Conservation (phyloP, 2,329 filamentous ascomycete species). For the Arthrobotrys musiformis region DNA sequence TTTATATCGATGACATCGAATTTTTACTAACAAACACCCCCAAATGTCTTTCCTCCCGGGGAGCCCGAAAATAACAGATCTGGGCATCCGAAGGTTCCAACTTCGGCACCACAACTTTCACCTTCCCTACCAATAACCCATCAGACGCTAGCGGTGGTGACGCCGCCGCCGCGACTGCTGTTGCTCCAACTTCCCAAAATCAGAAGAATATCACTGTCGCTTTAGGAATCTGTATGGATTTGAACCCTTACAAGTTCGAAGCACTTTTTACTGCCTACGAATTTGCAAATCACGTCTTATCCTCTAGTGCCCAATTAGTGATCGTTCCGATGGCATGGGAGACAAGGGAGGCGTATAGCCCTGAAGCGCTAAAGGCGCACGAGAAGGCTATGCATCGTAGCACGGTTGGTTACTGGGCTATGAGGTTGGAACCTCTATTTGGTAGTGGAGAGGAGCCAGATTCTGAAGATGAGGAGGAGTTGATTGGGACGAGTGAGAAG, state of each 20-base stretch:
- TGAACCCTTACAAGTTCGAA: conserved; percentile 68
- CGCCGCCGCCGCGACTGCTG: too few relatives aligned
- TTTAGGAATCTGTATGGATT: conserved; percentile 65
- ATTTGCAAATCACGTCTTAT: conserved; percentile 70
- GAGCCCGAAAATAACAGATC: too few relatives aligned
- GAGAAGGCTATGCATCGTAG: conserved; percentile 63
- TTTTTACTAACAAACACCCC: background rate
- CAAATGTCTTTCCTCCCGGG: too few relatives aligned
- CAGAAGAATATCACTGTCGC: conserved; percentile 39
- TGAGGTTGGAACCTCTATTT: conserved; percentile 75
- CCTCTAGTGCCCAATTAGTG: conserved; percentile 70
- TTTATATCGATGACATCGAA: background rate
- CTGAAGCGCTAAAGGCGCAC: background rate
- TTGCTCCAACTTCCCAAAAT: conserved; percentile 41
- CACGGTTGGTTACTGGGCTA: conserved; percentile 79
- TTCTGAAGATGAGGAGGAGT: background rate
- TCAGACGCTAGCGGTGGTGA: too few relatives aligned
- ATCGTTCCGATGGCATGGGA: conserved; percentile 83
- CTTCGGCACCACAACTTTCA: conserved; percentile 62
- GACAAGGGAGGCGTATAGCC: conserved; percentile 67
- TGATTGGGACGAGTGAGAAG: background rate
- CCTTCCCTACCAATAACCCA: conserved; percentile 60
- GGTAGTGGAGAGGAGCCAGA: conserved; percentile 60
- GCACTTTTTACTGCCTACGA: conserved; percentile 67
- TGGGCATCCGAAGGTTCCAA: conserved; percentile 62